These are phyloP conservation scores for Pleurotus salmoneostramineus DNA, from an alignment of 768 basidiomycete species.

Conservation along the genomic window DNA sequence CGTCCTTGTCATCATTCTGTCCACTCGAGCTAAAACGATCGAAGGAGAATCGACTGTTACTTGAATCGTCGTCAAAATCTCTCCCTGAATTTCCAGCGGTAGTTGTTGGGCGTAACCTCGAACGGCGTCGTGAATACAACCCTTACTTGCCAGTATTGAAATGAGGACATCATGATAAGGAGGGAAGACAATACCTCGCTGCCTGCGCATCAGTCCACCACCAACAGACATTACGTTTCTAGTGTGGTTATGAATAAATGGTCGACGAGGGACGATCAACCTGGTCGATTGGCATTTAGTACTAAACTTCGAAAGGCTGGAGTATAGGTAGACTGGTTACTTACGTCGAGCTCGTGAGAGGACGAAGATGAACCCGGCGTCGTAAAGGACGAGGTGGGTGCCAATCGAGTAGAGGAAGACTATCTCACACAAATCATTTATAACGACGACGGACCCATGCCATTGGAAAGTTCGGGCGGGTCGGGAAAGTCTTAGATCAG, in stretches of 20 bases:
- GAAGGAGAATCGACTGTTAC: no score
- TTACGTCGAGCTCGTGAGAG: conserved; percentile 14
- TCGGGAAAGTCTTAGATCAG: conserved; percentile 4
- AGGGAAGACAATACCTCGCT: background rate
- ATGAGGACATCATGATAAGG: background rate
- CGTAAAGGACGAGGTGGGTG: conserved; percentile 5
- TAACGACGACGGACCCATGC: conserved; percentile 4
- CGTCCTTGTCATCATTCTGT: no score
- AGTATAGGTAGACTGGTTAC: background rate
- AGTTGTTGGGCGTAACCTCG: background rate
- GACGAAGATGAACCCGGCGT: conserved; percentile 9
- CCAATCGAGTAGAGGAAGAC: conserved; percentile 1
- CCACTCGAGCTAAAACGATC: no score
- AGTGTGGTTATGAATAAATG: background rate
- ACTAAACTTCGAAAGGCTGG: background rate
- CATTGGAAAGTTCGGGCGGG: conserved; percentile 5
- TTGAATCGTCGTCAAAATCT: background rate
- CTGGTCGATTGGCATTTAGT: conserved; percentile 1
- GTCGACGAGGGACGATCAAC: conserved; percentile 15
- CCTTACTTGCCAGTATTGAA: background rate
- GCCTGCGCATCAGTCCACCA: background rate
- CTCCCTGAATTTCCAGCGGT: background rate
- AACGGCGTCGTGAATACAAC: background rate
- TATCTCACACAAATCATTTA: conserved; percentile 7
- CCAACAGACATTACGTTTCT: background rate